Evolutionary conservation across 371 early-diverging fungal species (phyloP), one percentile per base, ranked within the genome.

Genomic region (Syncephalastrum sp.): DNA sequence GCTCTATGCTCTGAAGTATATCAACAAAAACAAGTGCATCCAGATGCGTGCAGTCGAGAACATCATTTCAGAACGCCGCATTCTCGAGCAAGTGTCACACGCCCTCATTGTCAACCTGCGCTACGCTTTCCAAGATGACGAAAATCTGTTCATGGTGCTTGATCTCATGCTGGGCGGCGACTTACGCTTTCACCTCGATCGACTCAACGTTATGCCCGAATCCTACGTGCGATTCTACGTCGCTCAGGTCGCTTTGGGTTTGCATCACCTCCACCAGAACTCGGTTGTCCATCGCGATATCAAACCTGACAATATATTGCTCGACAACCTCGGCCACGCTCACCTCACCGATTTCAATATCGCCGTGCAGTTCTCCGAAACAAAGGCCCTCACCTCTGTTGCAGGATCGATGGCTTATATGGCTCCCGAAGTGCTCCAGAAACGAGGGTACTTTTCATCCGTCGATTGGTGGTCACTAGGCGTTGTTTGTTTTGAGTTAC

Each of bases 391-490:
- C 27, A 74, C 74, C 25, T 79, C 85, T n/a, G 75, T 87, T 12
- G 91, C 89, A 16, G 91, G 91, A 17, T 83, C 85, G 8, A 82
- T 85, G 86, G 83, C 85, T 7, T 89, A 90, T 54, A 86, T 86
- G 86, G 81, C 92, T 4, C 92, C 92, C 0, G 92, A 92, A 62
- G 74, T 92, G 6, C 63, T 92, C 5, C 61, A 68, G 27, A 75
- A 82, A 50, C 83, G 85, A 42, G 88, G 90, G 0, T 92, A 92
- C 66, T 71, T 74, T 52, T 63, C 72, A 42, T 74, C 84, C 0
- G 84, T 89, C 2, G 91, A 96, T 70, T 91, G 92, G 87, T 96
- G 97, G 97, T 82, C 88, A 50, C 65, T 94, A 13, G 95, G 94
- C 4, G 87, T 95, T 23, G 75, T 91, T 19, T 73, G 90, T 54